phyloP scores from a whole-genome alignment of 2,329 filamentous ascomycete genomes.

The Claviceps capensis region DNA sequence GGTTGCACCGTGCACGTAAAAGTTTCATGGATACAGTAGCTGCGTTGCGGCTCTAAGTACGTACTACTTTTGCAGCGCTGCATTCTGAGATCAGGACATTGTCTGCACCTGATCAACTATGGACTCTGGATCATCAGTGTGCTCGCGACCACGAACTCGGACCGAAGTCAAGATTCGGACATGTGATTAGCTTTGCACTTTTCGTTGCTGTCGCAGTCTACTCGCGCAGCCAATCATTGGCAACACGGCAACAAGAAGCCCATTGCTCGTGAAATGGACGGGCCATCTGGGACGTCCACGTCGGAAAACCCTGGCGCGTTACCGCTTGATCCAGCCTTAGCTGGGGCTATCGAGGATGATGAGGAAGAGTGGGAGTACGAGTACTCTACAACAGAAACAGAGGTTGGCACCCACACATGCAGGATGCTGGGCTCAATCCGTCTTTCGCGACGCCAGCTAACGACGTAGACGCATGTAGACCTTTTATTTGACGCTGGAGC shows the following conservation, averaged over 20 bases:
- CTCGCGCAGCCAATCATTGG: neutral
- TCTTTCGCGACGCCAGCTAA: neutral
- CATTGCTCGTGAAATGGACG: neutral
- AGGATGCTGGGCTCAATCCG: neutral
- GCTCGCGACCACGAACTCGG: neutral
- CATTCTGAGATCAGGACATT: neutral
- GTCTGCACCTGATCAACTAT: neutral
- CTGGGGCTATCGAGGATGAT: slow-evolving; percentile 21
- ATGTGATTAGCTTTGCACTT: neutral
- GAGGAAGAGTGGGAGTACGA: slow-evolving; percentile 56
- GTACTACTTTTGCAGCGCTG: no score
- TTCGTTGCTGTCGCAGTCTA: neutral
- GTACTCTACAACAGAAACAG: slow-evolving; percentile 49
- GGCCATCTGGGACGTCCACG: neutral
- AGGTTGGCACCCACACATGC: slow-evolving; percentile 24
- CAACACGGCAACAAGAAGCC: neutral
- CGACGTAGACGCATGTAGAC: slow-evolving; percentile 27
- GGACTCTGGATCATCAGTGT: neutral
- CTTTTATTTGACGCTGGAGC: slow-evolving; percentile 49
- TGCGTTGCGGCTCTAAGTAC: neutral
- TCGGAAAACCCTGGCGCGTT: slow-evolving; percentile 15
- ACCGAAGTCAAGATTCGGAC: neutral
- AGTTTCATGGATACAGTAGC: neutral
- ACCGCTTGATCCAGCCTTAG: slow-evolving; percentile 14
- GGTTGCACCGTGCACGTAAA: neutral